Evolutionary conservation across 768 basidiomycete species (phyloP).

Genomic region (Naganishia onofrii): DNA sequence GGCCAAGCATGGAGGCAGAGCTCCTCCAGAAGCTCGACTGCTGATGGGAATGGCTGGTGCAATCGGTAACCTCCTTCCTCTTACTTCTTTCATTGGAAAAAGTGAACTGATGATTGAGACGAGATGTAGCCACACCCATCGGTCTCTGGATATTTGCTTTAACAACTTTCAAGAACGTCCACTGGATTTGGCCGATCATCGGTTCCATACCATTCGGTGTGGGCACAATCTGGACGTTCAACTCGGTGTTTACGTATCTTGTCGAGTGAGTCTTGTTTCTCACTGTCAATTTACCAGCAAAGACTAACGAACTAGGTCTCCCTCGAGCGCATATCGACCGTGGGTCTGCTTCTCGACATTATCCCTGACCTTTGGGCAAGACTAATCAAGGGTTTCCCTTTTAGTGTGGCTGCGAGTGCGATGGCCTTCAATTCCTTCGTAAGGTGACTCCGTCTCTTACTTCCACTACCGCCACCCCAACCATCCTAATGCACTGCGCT

Average conservation of each 20-base stretch:
- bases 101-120: constrained; percentile 44
- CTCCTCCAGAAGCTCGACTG: constrained; percentile 67
- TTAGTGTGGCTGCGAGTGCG: constrained; percentile 54
- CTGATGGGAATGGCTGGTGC: constrained; percentile 68
- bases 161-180: constrained; percentile 57
- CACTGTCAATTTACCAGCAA: too few species aligned
- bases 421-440: constrained; percentile 66
- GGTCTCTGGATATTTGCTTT: constrained; percentile 62
- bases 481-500: too few species aligned
- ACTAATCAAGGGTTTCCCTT: not conserved
- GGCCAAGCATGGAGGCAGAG: constrained; percentile 39
- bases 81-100: too few species aligned
- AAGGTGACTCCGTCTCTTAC: too few species aligned
- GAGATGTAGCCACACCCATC: constrained; percentile 56
- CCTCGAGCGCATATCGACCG: too few species aligned
- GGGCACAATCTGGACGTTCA: constrained; percentile 58
- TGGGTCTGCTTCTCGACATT: too few species aligned
- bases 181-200: constrained; percentile 58
- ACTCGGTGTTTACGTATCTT: constrained; percentile 59
- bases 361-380: not conserved
- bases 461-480: too few species aligned
- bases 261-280: constrained; percentile 45
- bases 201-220: constrained; percentile 58
- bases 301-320: too few species aligned
- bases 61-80: too few species aligned